phyloP scores from a whole-genome alignment of 805 yeast species.

The Nakazawaea molendinolei region DNA sequence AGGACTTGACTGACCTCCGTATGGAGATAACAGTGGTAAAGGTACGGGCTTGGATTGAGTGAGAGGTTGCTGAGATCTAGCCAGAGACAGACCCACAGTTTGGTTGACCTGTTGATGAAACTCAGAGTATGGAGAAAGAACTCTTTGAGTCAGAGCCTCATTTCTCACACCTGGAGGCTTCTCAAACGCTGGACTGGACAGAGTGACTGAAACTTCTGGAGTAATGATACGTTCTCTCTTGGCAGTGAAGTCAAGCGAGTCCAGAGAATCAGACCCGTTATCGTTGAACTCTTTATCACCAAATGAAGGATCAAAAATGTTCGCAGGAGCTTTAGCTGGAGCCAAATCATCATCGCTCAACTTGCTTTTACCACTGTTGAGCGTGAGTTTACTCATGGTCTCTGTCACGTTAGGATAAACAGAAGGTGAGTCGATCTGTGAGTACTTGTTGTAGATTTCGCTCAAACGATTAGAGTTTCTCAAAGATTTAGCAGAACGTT shows the following conservation, averaged over 20 bases:
- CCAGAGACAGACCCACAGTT: constrained; percentile 19
- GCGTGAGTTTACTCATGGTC: neutral
- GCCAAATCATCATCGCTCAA: constrained; percentile 8
- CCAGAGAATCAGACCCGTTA: neutral
- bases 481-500: constrained; percentile 4
- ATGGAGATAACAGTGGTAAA: too few relatives aligned
- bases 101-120: constrained; percentile 24
- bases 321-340: neutral
- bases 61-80: neutral
- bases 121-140: constrained; percentile 29
- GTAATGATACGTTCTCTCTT: neutral
- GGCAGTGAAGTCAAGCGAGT: constrained; percentile 6
- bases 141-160: constrained; percentile 16
- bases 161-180: constrained; percentile 20
- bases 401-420: too few relatives aligned
- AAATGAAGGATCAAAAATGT: constrained; percentile 13
- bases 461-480: constrained; percentile 8
- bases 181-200: constrained; percentile 6
- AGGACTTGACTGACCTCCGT: constrained; percentile 11
- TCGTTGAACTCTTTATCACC: constrained; percentile 13
- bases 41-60: too few relatives aligned
- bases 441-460: constrained; percentile 12
- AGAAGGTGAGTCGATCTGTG: constrained; percentile 12
- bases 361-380: constrained; percentile 1
- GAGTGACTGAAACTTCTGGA: constrained; percentile 5